Base-by-base conservation (phyloP, 2,329 filamentous ascomycete genomes). In the Alternaria arborescens region DNA sequence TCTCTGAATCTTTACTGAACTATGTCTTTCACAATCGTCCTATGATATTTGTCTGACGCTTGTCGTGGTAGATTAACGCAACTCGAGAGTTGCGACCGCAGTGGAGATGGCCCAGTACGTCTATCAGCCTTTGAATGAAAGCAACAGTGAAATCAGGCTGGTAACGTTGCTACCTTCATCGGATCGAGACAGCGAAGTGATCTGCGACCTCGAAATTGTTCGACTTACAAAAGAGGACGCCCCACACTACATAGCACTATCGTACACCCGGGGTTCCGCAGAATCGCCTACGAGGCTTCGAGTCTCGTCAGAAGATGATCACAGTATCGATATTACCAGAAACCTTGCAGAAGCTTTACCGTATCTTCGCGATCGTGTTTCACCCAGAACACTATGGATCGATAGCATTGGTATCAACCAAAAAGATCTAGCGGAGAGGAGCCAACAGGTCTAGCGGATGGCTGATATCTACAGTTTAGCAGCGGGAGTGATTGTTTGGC, bases 401-500 rank as follows among this genome's bases (percentile, higher is more conserved):
- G 51, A 44, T 6, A 5, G 4, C 11, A 53, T 53, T 18, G 38
- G 8, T 1, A 53, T 53, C 8, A 20, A 51, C 18, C 54, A 56
- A 10, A 20, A 51, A 3, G 28, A 34, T 8, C 1, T 57, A 18
- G 10, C 10, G 3, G 55, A 57, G 32, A 50, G 38, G n/a, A 22
- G 40, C 8, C 38, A 43, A 8, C 55, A 52, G 32, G 46, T 57
- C 4, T 46, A 38, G 16, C 38, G 46, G 14, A 57, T 44, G 46
- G 38, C 55, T 26, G 20, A 32, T 4, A 57, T 57, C 16, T 57
- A 8, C 40, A 43, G 36, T 14, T 28, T 38, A 32, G 46, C 55
- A 43, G 38, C 38, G 44, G 52, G 55, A 52, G 55, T 57, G 0
- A n/a, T 57, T 4, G 40, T 57, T 52, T 57, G 55, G 55, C 5